Percentiles rank a stretch among this genome's conserved stretches.
These are phyloP conservation scores for Punica granatum DNA, from an alignment of 345 rosid genomes.

Conservation along the genomic window DNA sequence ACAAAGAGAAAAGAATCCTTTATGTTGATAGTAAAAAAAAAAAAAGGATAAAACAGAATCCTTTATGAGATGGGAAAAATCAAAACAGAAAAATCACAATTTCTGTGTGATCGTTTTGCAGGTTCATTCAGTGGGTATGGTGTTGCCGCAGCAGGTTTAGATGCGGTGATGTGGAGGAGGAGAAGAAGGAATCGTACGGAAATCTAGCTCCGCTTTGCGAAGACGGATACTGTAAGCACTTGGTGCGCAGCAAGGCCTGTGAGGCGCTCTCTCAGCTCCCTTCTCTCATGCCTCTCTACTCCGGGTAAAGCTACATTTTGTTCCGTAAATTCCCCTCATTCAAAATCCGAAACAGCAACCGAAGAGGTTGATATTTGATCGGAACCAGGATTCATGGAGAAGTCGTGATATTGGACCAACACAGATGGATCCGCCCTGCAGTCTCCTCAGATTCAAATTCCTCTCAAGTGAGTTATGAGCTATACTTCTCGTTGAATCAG, in stretches of 20 bases:
- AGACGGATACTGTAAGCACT: too few relatives aligned
- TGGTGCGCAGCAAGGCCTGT: too few relatives aligned
- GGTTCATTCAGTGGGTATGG: conserved; percentile 69
- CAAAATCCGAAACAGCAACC: not conserved
- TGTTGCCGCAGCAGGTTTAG: conserved; percentile 65
- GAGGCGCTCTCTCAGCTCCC: too few relatives aligned
- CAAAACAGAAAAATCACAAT: too few relatives aligned
- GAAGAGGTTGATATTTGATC: not conserved
- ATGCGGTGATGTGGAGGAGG: conserved; percentile 20
- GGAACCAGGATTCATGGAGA: conserved; percentile 72
- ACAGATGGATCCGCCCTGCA: conserved; percentile 42
- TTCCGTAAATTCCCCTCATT: too few relatives aligned
- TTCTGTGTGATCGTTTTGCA: too few relatives aligned
- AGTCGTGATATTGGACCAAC: conserved; percentile 46
- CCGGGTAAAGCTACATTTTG: too few relatives aligned
- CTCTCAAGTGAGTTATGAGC: conserved; percentile 6
- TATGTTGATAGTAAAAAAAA: too few relatives aligned
- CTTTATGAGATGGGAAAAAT: too few relatives aligned
- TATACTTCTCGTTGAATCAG: not conserved
- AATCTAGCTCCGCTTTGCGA: conserved; percentile 34
- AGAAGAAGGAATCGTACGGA: conserved; percentile 11
- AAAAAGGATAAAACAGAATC: too few relatives aligned
- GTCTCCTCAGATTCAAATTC: conserved; percentile 21
- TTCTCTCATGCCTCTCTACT: too few relatives aligned
- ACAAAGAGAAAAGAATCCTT: too few relatives aligned